Base-by-base conservation (phyloP, 345 rosid species). In the Clarkia xantiana region DNA sequence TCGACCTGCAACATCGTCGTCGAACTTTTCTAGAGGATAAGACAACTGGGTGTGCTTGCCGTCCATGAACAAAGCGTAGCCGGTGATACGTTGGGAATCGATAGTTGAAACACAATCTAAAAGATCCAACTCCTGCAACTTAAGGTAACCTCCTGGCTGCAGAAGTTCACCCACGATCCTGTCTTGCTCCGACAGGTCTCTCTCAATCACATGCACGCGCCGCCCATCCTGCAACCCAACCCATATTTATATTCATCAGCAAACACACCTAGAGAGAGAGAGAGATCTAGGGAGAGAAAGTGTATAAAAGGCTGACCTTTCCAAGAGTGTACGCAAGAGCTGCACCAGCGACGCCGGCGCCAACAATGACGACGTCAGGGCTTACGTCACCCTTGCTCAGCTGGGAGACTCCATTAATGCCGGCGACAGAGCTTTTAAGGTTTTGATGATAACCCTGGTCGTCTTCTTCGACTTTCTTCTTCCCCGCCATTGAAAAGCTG, bases 111-210 rank as follows among this genome's bases (percentile, higher is more conserved):
- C 81, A 29, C 84, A 75, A 54, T 75, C 80, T n/a, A 62, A 66
- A 46, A 80, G 77, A 8, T 77, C 84, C 51, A 80, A 51, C 36
- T 77, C 79, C 8, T 66, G 46, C 52, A 80, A 22, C 58, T 77
- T 77, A 20, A 80, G 61, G 58, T 76, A 77, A 42, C 84, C 87
- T 17, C 79, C 84, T 7, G 81, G 87, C 53, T 75, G 87, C 6
- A 80, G 68, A 49, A 72, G 62, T 49, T 80, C 87, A 44, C 87
- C 87, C 0, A 72, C 77, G n/a, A 80, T 72, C 53, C 76, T 66
- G 13, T 80, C 72, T 45, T 67, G 87, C 44, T 77, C 64, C 0
- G 70, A 43, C 53, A 77, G 61, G 57, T 77, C 81, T 62, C 87
- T 75, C 65, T 80, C 84, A 9, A 80, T 72, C 10, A 77, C 79